A percentile compares a stretch with the other conserved stretches of the same genome.
Conservation (phyloP, 2,329 filamentous ascomycete species). For the Colletotrichum sojae region DNA sequence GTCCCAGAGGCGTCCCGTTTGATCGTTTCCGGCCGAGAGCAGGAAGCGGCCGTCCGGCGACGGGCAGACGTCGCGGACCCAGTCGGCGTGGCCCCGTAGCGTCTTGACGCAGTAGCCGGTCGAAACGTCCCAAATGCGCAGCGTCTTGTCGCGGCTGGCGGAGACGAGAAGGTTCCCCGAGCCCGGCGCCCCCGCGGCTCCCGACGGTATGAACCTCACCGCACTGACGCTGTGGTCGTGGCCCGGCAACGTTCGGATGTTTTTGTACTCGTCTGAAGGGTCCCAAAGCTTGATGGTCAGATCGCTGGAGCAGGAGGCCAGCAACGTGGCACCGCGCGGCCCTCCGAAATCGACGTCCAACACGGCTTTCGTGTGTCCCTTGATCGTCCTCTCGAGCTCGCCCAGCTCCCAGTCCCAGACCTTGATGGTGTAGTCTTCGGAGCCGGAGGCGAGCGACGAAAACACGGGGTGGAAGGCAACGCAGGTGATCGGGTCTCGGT, state of each 20-base stretch:
- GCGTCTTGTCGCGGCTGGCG: constrained; percentile 86
- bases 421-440: constrained; percentile 94
- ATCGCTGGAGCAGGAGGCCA: constrained; percentile 84
- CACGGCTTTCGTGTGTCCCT: constrained; percentile 91
- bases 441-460: constrained; percentile 89
- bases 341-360: constrained; percentile 93
- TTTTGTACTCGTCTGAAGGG: constrained; percentile 92
- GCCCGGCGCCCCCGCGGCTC: constrained; percentile 81
- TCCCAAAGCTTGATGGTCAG: constrained; percentile 97
- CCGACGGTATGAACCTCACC: constrained; percentile 89
- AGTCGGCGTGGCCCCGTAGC: constrained; percentile 86
- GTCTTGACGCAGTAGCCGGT: constrained; percentile 95
- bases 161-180: constrained; percentile 89
- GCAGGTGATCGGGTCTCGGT: constrained; percentile 85
- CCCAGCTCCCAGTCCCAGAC: constrained; percentile 98
- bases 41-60: constrained; percentile 88
- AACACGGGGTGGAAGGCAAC: constrained; percentile 95
- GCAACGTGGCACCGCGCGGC: constrained; percentile 80
- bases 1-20: constrained; percentile 88
- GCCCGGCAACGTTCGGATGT: constrained; percentile 89
- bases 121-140: constrained; percentile 93
- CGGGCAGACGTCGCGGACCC: constrained; percentile 91
- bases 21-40: constrained; percentile 86
- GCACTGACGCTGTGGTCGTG: constrained; percentile 94
- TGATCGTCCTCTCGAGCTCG: constrained; percentile 90